phyloP scores from a whole-genome alignment of 2,329 filamentous ascomycete species.

The Ramularia collo-cygni region DNA sequence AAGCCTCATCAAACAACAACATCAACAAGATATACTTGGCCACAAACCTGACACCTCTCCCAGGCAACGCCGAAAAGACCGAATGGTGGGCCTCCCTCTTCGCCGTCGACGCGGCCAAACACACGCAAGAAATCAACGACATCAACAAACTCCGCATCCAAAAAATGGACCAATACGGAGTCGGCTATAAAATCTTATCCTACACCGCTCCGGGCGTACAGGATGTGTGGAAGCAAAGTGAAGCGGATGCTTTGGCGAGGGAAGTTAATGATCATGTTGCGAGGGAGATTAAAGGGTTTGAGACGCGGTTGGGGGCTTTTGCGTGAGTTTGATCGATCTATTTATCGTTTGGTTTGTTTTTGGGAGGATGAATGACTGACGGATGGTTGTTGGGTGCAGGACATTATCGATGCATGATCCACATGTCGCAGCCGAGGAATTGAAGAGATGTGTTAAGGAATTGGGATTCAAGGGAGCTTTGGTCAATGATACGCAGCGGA shows the following conservation, averaged over 20 bases:
- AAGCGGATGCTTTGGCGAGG: conserved; percentile 39
- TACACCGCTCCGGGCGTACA: conserved; percentile 45
- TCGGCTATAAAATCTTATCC: conserved; percentile 43
- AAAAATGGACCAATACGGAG: conserved; percentile 39
- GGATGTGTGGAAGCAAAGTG: conserved; percentile 39
- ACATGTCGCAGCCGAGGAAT: conserved; percentile 43
- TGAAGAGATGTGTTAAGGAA: conserved; percentile 48
- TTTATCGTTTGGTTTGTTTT: too few species aligned
- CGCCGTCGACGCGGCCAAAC: conserved; percentile 52
- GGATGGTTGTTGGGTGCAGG: too few species aligned
- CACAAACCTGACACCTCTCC: too few species aligned
- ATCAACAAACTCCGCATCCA: conserved; percentile 38
- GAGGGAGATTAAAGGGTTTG: conserved; percentile 35
- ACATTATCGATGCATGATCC: conserved; percentile 45
- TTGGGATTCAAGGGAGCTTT: conserved; percentile 33
- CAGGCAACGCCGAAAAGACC: conserved; percentile 47
- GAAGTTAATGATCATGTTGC: conserved; percentile 45
- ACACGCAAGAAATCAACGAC: conserved; percentile 49
- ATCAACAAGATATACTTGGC: too few species aligned
- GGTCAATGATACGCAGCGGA: conserved; percentile 42
- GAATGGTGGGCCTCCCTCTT: conserved; percentile 57
- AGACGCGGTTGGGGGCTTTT: conserved; percentile 41
- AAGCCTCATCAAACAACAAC: too few species aligned
- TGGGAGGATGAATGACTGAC: neutral
- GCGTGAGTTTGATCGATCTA: conserved; percentile 26